Conservation (phyloP, 2,329 filamentous ascomycete genomes). For the Colletotrichum agaves region DNA sequence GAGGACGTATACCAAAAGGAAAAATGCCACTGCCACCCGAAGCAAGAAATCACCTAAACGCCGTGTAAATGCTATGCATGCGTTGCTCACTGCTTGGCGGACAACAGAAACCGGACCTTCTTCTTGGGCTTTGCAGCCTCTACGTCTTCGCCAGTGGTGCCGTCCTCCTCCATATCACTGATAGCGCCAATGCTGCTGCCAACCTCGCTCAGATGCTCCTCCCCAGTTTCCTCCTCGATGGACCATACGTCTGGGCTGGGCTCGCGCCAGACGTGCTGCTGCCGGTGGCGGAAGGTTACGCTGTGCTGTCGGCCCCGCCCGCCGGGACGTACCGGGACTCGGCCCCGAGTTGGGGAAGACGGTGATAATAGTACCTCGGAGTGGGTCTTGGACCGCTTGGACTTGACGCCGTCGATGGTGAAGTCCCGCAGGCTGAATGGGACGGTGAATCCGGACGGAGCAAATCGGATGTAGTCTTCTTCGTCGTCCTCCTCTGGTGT, state of each 20-base stretch:
- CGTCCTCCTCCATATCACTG: constrained; percentile 45
- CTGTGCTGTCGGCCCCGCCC: constrained; percentile 44
- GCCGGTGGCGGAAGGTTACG: constrained; percentile 49
- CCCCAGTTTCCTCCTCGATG: constrained; percentile 69
- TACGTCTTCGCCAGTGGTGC: constrained; percentile 44
- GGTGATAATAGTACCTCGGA: constrained; percentile 49
- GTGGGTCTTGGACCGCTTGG: constrained; percentile 43
- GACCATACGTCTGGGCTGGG: constrained; percentile 70
- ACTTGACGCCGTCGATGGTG: constrained; percentile 49
- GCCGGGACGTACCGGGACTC: constrained; percentile 41
- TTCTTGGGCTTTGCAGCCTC: constrained; percentile 63
- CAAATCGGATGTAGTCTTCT: constrained; percentile 63
- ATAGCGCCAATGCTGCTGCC: constrained; percentile 45
- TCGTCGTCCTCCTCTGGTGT: constrained; percentile 58
- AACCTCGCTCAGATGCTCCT: constrained; percentile 59
- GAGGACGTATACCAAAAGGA: constrained; percentile 30
- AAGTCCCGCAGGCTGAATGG: constrained; percentile 57
- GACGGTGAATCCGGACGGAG: constrained; percentile 51
- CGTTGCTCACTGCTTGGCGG: constrained; percentile 49
- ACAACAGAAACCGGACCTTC: constrained; percentile 66
- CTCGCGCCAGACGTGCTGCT: constrained; percentile 64
- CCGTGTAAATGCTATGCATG: constrained; percentile 19
- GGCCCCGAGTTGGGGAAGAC: constrained; percentile 43
- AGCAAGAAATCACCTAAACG: constrained; percentile 38
- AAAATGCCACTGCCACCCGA: constrained; percentile 40